A percentile compares a stretch with the other conserved stretches of the same genome.
Conservation (phyloP, 2,329 filamentous ascomycete species). For the Beauveria sp. region DNA sequence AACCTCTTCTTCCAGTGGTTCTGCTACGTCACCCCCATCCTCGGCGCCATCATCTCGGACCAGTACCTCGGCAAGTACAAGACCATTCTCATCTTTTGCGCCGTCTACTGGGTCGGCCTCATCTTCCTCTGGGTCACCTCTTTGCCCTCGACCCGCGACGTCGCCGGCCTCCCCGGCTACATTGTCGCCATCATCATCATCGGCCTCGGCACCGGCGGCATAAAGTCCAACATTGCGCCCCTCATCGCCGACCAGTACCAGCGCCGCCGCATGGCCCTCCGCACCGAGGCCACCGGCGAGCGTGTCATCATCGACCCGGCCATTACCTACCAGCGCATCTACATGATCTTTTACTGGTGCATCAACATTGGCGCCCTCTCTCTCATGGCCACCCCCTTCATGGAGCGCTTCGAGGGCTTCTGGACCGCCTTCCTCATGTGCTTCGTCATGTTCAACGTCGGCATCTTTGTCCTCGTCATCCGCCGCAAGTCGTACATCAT, state of each 20-base stretch:
- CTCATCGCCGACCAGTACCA: constrained; percentile 60
- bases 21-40: constrained; percentile 33
- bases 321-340: constrained; percentile 59
- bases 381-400: constrained; percentile 56
- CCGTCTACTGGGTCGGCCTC: constrained; percentile 51
- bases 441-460: constrained; percentile 56
- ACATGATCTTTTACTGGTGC: constrained; percentile 68
- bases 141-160: constrained; percentile 28
- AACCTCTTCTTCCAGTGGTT: constrained; percentile 50
- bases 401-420: constrained; percentile 62
- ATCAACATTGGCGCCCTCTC: constrained; percentile 69
- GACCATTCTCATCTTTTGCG: constrained; percentile 50
- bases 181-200: constrained; percentile 53
- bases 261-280: constrained; percentile 41
- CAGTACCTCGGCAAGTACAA: constrained; percentile 54
- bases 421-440: constrained; percentile 54
- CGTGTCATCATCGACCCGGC: constrained; percentile 60
- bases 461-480: constrained; percentile 42
- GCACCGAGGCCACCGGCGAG: constrained; percentile 41
- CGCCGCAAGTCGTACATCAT: constrained; percentile 42
- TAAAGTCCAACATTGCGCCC: constrained; percentile 57
- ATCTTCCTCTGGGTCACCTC: constrained; percentile 46
- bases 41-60: constrained; percentile 49
- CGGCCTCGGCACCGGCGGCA: constrained; percentile 59
- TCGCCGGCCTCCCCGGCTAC: constrained; percentile 40